These are phyloP conservation scores for Suhomyces wounanorum DNA, from an alignment of 1,139 yeast species.

Conservation along the genomic window DNA sequence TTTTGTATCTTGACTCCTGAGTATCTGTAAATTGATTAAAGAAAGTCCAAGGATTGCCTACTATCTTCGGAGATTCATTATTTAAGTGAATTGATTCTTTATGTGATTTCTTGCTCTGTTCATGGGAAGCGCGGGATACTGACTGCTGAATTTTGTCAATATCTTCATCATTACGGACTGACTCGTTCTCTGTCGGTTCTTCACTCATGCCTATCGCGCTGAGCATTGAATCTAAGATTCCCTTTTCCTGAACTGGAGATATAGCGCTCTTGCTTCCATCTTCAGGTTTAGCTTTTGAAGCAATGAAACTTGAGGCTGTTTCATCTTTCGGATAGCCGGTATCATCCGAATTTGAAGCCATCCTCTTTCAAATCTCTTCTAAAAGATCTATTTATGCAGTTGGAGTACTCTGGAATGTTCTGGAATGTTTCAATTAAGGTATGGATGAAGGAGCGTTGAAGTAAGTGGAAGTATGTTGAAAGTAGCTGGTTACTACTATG, in stretches of 20 bases:
- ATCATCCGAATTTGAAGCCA: background rate
- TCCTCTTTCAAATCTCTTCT: background rate
- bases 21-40: constrained; percentile 26
- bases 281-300: background rate
- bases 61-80: constrained; percentile 23
- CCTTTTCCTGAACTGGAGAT: background rate
- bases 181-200: background rate
- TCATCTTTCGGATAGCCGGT: background rate
- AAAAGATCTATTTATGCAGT: background rate
- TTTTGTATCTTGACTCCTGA: constrained; percentile 28
- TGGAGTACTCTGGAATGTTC: background rate
- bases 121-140: background rate
- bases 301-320: background rate
- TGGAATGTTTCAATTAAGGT: background rate
- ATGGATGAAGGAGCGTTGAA: background rate
- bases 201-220: background rate
- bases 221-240: background rate
- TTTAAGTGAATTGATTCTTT: constrained; percentile 9
- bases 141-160: background rate
- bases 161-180: background rate
- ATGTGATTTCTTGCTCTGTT: background rate
- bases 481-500: background rate
- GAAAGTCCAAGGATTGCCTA: constrained; percentile 34
- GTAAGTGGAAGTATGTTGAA: background rate
- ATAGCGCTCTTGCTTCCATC: background rate